Percentiles rank a stretch among this genome's conserved stretches.
phyloP scores from a whole-genome alignment of 257 asterid species.

The Verbascum thapsus region DNA sequence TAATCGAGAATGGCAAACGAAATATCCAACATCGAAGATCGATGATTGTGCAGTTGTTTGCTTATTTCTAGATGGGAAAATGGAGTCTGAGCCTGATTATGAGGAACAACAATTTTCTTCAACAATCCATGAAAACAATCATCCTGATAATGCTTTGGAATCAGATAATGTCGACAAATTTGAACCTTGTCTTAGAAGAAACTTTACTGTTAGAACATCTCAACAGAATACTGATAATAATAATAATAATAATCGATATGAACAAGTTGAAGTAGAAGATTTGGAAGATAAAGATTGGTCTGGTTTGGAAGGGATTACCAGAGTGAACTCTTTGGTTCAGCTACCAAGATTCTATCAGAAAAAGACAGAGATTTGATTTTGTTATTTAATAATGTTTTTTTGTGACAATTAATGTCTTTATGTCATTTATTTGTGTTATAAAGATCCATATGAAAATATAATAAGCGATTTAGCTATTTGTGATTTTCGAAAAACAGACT shows the following conservation, averaged over 20 bases:
- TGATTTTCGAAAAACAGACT: no score
- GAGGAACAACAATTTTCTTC: constrained; percentile 86
- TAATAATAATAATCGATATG: constrained; percentile 35
- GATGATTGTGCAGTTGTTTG: constrained; percentile 98
- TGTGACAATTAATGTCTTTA: constrained; percentile 15
- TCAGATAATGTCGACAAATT: constrained; percentile 79
- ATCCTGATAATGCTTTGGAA: constrained; percentile 68
- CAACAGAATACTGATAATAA: no score
- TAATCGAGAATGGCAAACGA: constrained; percentile 87
- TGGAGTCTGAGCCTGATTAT: constrained; percentile 82
- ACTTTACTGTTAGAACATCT: constrained; percentile 74
- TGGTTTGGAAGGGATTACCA: constrained; percentile 94
- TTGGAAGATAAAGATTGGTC: constrained; percentile 80
- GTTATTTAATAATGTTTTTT: constrained; percentile 2
- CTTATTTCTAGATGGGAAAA: constrained; percentile 82
- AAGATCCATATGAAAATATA: no score
- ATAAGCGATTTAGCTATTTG: no score
- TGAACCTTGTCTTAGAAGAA: constrained; percentile 77
- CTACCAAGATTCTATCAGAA: constrained; percentile 92
- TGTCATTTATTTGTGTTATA: background rate
- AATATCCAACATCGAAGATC: constrained; percentile 94
- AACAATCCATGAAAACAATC: constrained; percentile 70
- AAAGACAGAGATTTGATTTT: constrained; percentile 53
- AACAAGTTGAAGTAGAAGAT: constrained; percentile 39
- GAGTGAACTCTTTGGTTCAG: constrained; percentile 94